Conservation (phyloP, 306 rosid species). For the Dryas alaskensis region DNA sequence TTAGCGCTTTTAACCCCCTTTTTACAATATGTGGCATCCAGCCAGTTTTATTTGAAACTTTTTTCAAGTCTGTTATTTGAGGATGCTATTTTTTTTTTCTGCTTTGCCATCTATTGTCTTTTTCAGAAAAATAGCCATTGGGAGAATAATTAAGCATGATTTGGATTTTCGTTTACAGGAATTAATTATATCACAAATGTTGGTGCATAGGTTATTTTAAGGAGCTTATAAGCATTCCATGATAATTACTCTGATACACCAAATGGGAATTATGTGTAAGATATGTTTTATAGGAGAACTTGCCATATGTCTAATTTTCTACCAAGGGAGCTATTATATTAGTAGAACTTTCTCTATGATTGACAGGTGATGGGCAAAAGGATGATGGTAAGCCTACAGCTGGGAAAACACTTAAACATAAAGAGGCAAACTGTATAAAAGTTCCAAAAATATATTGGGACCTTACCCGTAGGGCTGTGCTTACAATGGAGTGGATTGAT, state of each 20-base stretch:
- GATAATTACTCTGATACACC: not conserved
- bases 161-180: not conserved
- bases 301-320: not conserved
- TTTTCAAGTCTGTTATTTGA: not conserved
- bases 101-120: not conserved
- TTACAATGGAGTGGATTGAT: slow-evolving; percentile 98
- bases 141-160: not conserved
- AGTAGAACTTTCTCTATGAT: slow-evolving; percentile 5
- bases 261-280: not conserved
- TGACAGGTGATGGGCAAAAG: slow-evolving; percentile 40
- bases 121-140: not conserved
- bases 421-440: slow-evolving; percentile 42
- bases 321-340: not conserved
- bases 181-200: not conserved
- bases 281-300: not conserved
- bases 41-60: not conserved
- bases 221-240: not conserved
- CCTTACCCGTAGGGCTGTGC: slow-evolving; percentile 61
- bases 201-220: not conserved
- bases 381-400: slow-evolving; percentile 33
- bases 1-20: not conserved
- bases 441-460: slow-evolving; percentile 97
- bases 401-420: slow-evolving; percentile 26
- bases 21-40: not conserved
- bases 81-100: not conserved